phyloP scores from a whole-genome alignment of 2,329 filamentous ascomycete genomes.

The Nigrospora osmanthi region DNA sequence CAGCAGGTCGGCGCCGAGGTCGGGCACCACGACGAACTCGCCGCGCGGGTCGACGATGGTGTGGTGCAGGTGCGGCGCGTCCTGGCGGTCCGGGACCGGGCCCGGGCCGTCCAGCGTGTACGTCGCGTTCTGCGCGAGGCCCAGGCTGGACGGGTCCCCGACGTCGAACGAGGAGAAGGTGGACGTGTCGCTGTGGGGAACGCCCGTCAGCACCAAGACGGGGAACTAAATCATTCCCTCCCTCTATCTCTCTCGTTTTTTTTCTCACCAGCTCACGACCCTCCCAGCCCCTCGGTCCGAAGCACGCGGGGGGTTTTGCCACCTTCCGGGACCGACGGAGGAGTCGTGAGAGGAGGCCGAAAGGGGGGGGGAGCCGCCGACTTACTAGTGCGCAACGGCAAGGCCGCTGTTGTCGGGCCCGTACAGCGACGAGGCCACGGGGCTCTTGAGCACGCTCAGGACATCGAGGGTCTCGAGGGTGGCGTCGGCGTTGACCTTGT shows the following conservation, averaged over 20 bases:
- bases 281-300: too few relatives aligned
- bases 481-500: constrained; percentile 23
- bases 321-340: too few relatives aligned
- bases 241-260: too few relatives aligned
- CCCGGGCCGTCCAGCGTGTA: constrained; percentile 3
- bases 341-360: constrained; percentile 2
- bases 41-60: constrained; percentile 5
- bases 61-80: constrained; percentile 6
- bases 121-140: constrained; percentile 4
- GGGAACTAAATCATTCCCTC: too few relatives aligned
- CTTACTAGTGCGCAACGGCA: constrained; percentile 38
- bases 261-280: too few relatives aligned
- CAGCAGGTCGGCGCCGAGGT: constrained; percentile 42
- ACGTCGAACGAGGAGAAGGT: constrained; percentile 4
- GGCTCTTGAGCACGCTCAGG: constrained; percentile 26
- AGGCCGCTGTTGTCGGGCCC: constrained; percentile 30
- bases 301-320: too few relatives aligned
- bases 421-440: constrained; percentile 35
- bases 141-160: constrained; percentile 1
- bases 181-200: constrained; percentile 20
- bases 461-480: constrained; percentile 27
- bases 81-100: constrained; percentile 3
- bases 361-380: constrained; percentile 7
- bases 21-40: constrained; percentile 4
- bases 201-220: too few relatives aligned